Conservation (phyloP, 768 basidiomycete species). For the Calvatia gigantea region DNA sequence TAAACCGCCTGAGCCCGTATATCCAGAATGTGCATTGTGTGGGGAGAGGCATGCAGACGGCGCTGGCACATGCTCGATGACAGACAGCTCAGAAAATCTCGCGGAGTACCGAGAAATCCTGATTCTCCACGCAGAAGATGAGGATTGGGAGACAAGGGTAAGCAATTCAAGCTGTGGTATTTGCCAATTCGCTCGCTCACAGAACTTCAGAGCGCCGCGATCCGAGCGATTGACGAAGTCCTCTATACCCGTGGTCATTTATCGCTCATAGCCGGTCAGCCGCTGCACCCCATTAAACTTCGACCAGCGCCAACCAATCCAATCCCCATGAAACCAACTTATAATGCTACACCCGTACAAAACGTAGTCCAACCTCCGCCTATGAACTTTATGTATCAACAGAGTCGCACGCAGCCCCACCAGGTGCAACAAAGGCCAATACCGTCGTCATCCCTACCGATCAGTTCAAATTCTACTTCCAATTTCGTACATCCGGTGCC, state of each 20-base stretch:
- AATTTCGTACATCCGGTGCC: not conserved
- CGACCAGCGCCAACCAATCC: slow-evolving; percentile 14
- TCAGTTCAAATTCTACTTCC: not conserved
- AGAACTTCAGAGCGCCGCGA: slow-evolving; percentile 50
- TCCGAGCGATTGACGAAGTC: slow-evolving; percentile 66
- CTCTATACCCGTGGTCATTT: slow-evolving; percentile 54
- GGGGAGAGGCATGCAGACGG: slow-evolving; percentile 42
- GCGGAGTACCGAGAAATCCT: slow-evolving; percentile 69
- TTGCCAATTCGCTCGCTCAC: slow-evolving; percentile 11
- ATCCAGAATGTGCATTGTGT: slow-evolving; percentile 58
- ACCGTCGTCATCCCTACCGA: not conserved
- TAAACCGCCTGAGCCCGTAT: slow-evolving; percentile 14
- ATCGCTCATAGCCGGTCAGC: slow-evolving; percentile 58
- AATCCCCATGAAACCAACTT: slow-evolving; percentile 15
- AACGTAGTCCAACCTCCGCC: not conserved
- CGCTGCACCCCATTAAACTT: slow-evolving; percentile 49
- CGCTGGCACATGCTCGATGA: slow-evolving; percentile 57
- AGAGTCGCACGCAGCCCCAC: not conserved
- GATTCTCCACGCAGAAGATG: slow-evolving; percentile 58
- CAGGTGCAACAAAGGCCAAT: slow-evolving; percentile 1
- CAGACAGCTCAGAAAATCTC: slow-evolving; percentile 59
- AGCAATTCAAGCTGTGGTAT: slow-evolving; percentile 15
- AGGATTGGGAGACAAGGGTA: slow-evolving; percentile 65
- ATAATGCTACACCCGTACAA: not conserved
- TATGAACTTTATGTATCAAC: not conserved